phyloP scores from a whole-genome alignment of 176 grass and related monocot genomes.

The Oryza meridionalis region DNA sequence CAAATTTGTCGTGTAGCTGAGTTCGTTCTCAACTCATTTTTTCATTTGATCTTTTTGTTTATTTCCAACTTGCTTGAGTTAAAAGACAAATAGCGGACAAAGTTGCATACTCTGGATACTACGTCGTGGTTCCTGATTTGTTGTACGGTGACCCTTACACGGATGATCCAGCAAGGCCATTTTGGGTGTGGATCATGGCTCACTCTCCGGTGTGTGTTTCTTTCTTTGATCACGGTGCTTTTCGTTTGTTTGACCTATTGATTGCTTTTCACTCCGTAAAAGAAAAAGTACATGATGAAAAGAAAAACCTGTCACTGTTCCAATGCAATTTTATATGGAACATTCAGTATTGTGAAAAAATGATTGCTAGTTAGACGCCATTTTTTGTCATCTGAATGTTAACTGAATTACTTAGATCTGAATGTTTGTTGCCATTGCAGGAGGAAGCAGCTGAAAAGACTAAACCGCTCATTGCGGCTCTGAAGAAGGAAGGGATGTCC shows the following conservation, averaged over 20 bases:
- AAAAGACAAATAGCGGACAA: conserved; percentile 73
- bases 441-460: conserved; percentile 44
- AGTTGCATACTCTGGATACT: conserved; percentile 52
- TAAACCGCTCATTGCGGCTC: conserved; percentile 50
- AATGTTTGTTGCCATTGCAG: neutral
- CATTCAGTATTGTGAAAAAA: too few relatives aligned
- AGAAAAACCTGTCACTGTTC: neutral
- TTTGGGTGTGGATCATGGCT: conserved; percentile 51
- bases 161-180: conserved; percentile 34
- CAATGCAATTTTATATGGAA: neutral
- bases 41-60: neutral
- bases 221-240: neutral
- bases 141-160: conserved; percentile 58
- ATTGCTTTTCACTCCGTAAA: neutral
- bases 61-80: neutral
- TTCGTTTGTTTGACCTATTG: neutral
- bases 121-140: conserved; percentile 70
- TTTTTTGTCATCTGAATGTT: neutral
- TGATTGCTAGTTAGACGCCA: too few relatives aligned
- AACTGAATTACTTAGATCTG: neutral
- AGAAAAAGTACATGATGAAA: neutral
- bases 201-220: conserved; percentile 46
- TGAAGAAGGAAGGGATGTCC: conserved; percentile 53
- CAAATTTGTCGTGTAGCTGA: neutral
- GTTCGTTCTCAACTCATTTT: neutral